Evolutionary conservation across 768 basidiomycete species (phyloP).

Genomic region (Auricularia cornea): DNA sequence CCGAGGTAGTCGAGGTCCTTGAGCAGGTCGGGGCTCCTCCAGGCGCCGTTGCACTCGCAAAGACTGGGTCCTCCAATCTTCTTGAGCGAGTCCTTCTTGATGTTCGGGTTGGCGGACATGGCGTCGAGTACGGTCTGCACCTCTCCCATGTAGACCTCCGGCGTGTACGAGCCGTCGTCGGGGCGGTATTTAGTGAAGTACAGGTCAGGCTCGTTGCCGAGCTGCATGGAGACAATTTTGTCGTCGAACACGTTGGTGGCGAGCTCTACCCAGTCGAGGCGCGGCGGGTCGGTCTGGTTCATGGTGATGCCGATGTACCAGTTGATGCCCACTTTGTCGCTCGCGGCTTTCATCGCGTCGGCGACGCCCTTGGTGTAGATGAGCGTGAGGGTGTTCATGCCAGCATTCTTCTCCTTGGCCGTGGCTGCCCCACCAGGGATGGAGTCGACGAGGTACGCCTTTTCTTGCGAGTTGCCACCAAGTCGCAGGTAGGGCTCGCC

Average conservation of each 20-base stretch:
- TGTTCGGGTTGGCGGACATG: slow-evolving; percentile 30
- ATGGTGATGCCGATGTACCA: background rate
- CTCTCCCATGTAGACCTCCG: slow-evolving; percentile 42
- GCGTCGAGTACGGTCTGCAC: slow-evolving; percentile 41
- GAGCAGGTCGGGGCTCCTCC: slow-evolving; percentile 37
- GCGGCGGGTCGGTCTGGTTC: slow-evolving; percentile 9
- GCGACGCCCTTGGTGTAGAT: background rate
- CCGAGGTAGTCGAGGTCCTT: slow-evolving; percentile 33
- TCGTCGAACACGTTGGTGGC: slow-evolving; percentile 22
- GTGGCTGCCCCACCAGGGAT: background rate
- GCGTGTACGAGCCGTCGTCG: slow-evolving; percentile 19
- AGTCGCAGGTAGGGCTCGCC: slow-evolving; percentile 57
- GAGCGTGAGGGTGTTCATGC: background rate
- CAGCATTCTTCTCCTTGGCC: background rate
- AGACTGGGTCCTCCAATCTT: slow-evolving; percentile 58
- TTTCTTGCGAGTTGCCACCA: slow-evolving; percentile 78
- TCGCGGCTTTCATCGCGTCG: background rate
- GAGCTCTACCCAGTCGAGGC: slow-evolving; percentile 13
- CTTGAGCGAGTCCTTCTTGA: slow-evolving; percentile 26
- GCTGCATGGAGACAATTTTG: slow-evolving; percentile 18
- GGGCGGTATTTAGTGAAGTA: slow-evolving; percentile 11
- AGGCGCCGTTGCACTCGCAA: slow-evolving; percentile 36
- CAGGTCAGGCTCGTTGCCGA: slow-evolving; percentile 31
- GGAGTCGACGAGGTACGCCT: slow-evolving; percentile 19
- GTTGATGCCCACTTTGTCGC: background rate